A percentile compares a stretch with the other conserved stretches of the same genome.
These are phyloP conservation scores for Russula ochroleuca DNA, from an alignment of 768 basidiomycete species.

Conservation along the genomic window DNA sequence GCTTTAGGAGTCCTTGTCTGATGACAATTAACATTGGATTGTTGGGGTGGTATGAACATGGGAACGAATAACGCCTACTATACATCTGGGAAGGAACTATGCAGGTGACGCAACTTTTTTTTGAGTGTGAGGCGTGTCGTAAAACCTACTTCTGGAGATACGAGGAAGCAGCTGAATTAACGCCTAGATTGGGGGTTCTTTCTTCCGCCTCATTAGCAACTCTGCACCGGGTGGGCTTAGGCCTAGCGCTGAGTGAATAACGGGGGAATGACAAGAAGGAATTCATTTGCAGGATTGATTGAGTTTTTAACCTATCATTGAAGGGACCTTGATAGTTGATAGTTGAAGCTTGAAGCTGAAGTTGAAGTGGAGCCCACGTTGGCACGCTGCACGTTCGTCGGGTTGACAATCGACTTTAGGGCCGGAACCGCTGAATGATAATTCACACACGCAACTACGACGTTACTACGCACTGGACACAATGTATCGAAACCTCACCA, in stretches of 20 bases:
- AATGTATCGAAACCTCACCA: background rate
- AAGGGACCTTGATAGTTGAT: background rate
- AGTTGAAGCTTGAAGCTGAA: too few species aligned
- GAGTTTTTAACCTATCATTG: background rate
- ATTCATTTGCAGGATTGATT: background rate
- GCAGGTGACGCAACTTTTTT: background rate
- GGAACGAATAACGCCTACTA: too few species aligned
- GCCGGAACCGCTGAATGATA: background rate
- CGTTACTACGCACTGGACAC: background rate
- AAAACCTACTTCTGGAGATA: constrained; percentile 17
- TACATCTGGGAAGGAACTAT: background rate
- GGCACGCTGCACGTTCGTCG: too few species aligned
- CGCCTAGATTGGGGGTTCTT: background rate
- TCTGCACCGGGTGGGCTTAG: constrained; percentile 14
- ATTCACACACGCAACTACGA: background rate
- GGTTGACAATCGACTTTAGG: background rate
- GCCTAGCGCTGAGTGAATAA: constrained; percentile 24
- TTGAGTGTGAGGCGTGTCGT: constrained; percentile 20
- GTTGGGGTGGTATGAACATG: background rate
- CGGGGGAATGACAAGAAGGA: background rate
- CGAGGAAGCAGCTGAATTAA: constrained; percentile 26
- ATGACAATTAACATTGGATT: background rate
- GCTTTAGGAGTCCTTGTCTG: background rate
- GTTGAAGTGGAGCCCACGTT: too few species aligned
- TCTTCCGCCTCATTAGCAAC: constrained; percentile 26